A percentile compares a stretch with the other conserved stretches of the same genome.
phyloP scores from a whole-genome alignment of 2,329 filamentous ascomycete genomes.

The Colletotrichum destructivum region DNA sequence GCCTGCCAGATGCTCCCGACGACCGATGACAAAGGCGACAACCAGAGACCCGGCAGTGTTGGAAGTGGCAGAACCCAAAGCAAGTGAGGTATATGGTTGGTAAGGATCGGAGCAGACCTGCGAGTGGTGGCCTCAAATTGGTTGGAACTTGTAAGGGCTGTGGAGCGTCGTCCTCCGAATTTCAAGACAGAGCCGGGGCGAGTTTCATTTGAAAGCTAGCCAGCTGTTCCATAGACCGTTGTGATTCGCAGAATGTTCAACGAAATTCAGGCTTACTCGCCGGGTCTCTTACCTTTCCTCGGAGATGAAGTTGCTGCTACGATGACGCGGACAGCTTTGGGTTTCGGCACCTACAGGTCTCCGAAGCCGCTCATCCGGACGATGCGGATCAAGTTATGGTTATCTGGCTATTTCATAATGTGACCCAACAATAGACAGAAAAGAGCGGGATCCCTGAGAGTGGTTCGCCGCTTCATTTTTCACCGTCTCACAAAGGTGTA shows the following conservation, averaged over 20 bases:
- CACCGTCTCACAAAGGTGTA: no score
- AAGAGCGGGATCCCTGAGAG: not conserved
- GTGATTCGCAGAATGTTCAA: not conserved
- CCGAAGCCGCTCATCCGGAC: slow-evolving; percentile 12
- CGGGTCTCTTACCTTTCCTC: no score
- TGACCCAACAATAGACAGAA: not conserved
- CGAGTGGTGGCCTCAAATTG: slow-evolving; percentile 9
- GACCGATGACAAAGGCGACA: slow-evolving; percentile 16
- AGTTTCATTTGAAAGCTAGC: slow-evolving; percentile 15
- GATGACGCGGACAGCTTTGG: slow-evolving; percentile 23
- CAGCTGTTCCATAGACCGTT: not conserved
- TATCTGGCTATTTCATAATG: not conserved
- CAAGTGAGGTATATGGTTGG: not conserved
- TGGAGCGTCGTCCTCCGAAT: slow-evolving; percentile 13
- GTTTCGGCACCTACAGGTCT: not conserved
- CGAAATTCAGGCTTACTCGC: not conserved
- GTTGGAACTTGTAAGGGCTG: not conserved
- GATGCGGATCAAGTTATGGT: slow-evolving; percentile 13
- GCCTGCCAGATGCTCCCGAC: not conserved
- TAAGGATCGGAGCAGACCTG: slow-evolving; percentile 15
- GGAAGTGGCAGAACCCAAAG: no score
- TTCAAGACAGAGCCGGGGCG: not conserved
- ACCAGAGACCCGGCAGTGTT: not conserved
- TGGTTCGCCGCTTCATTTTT: slow-evolving; percentile 1
- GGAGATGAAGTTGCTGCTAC: not conserved